Percentiles rank a stretch among this genome's conserved stretches.
Conservation (phyloP, 1,284 basidiomycete species). For the Cryptococcus deneoformans region DNA sequence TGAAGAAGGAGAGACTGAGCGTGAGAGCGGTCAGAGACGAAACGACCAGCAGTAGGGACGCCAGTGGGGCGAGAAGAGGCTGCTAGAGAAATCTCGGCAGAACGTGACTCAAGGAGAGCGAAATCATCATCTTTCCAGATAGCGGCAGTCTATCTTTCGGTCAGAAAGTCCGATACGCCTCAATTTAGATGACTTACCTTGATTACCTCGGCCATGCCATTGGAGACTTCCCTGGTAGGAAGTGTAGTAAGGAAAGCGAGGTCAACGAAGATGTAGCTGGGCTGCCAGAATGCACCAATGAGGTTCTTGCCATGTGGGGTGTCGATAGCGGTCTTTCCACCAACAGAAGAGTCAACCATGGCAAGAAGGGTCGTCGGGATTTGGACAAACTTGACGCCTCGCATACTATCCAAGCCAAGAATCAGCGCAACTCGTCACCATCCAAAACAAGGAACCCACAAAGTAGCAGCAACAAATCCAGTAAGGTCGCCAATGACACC, state of each 20-base stretch:
- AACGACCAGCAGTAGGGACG: slow-evolving; percentile 62
- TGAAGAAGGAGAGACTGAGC: slow-evolving; percentile 66
- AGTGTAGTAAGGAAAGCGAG: slow-evolving; percentile 93
- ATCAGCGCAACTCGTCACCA: background rate
- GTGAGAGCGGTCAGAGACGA: slow-evolving; percentile 63
- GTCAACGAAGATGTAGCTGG: slow-evolving; percentile 96
- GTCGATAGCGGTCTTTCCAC: slow-evolving; percentile 98
- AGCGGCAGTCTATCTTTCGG: slow-evolving; percentile 70
- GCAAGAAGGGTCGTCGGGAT: slow-evolving; percentile 95
- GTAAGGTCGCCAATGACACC: slow-evolving; percentile 96
- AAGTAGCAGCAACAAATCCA: slow-evolving; percentile 97
- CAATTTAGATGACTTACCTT: slow-evolving; percentile 60
- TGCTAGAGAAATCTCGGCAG: slow-evolving; percentile 77
- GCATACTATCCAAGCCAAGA: slow-evolving; percentile 58
- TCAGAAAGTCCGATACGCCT: background rate
- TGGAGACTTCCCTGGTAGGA: slow-evolving; percentile 88
- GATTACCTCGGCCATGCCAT: slow-evolving; percentile 98
- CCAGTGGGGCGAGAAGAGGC: slow-evolving; percentile 55
- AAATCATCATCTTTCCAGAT: slow-evolving; percentile 93
- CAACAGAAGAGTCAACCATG: slow-evolving; percentile 98
- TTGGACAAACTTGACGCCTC: slow-evolving; percentile 88
- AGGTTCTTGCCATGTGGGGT: slow-evolving; percentile 97
- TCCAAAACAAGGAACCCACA: slow-evolving; percentile 60
- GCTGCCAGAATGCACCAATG: slow-evolving; percentile 98
- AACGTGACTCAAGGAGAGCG: slow-evolving; percentile 74